Percentiles rank a stretch among this genome's conserved stretches.
These are phyloP conservation scores for Spinellus fusiger DNA, from an alignment of 192 early-diverging fungal species.

Conservation along the genomic window DNA sequence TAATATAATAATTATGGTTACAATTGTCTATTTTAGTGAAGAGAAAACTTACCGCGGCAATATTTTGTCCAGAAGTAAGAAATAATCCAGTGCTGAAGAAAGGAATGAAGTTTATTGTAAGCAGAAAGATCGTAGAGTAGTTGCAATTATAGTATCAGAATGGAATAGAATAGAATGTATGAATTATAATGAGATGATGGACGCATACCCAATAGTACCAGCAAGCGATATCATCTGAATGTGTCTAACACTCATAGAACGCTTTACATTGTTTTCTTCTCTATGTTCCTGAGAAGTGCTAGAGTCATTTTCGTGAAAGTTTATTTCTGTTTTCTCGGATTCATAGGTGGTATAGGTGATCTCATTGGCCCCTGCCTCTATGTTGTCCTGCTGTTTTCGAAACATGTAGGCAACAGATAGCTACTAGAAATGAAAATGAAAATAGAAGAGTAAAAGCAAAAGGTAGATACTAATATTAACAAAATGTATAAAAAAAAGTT, in stretches of 20 bases:
- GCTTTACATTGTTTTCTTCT: constrained; percentile 7
- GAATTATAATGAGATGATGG: not conserved
- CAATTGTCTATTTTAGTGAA: not conserved
- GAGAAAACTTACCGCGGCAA: constrained; percentile 34
- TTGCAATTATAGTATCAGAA: not conserved
- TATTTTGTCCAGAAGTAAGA: constrained; percentile 59
- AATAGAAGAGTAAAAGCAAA: no score
- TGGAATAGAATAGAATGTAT: no score
- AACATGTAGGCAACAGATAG: not conserved
- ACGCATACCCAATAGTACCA: constrained; percentile 29
- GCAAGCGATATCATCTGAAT: constrained; percentile 30
- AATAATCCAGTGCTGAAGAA: constrained; percentile 61
- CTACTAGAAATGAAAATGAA: not conserved
- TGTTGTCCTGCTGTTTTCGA: no score
- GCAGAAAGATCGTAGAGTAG: not conserved
- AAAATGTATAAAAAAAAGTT: not conserved
- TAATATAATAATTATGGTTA: not conserved
- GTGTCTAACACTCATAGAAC: constrained; percentile 22
- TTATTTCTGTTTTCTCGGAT: not conserved
- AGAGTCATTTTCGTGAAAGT: not conserved
- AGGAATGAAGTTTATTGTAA: not conserved
- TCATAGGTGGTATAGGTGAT: not conserved
- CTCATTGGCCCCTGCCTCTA: no score
- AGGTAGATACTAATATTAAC: not conserved
- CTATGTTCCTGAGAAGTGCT: not conserved